A percentile compares a stretch with the other conserved stretches of the same genome.
Conservation (phyloP, 139 green algal genomes). For the Micromonas pusilla region DNA sequence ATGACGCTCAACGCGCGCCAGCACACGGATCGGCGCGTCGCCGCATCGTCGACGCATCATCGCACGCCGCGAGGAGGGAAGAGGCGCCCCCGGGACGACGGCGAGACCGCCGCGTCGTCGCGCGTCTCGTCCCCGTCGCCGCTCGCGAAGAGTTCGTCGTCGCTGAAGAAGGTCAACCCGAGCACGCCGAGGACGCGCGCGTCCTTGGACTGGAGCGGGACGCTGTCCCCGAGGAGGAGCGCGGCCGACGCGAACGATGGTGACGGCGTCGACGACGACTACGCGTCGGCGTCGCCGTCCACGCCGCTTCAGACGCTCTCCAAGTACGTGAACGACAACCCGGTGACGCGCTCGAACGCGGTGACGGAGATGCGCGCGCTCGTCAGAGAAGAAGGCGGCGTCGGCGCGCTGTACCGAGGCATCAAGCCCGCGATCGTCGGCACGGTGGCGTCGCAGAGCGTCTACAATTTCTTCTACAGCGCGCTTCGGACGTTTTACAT, state of each 20-base stretch:
- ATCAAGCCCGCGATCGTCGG: constrained; percentile 26
- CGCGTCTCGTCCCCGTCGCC: too few relatives aligned
- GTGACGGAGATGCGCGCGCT: not conserved
- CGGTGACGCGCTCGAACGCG: too few relatives aligned
- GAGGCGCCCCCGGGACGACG: too few relatives aligned
- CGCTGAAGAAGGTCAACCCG: not conserved
- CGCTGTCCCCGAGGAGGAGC: too few relatives aligned
- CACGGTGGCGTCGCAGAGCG: constrained; percentile 29
- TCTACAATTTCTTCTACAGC: constrained; percentile 45
- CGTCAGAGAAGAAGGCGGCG: not conserved
- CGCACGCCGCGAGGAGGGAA: not conserved
- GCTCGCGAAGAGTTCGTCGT: not conserved
- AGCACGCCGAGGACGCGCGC: too few relatives aligned
- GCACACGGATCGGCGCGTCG: not conserved
- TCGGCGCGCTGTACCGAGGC: constrained; percentile 16
- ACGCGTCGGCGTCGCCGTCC: too few relatives aligned
- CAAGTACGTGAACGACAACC: too few relatives aligned
- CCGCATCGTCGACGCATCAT: too few relatives aligned
- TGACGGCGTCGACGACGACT: not conserved
- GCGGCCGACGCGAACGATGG: not conserved
- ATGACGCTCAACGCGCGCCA: constrained; percentile 38
- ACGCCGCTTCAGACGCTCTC: too few relatives aligned
- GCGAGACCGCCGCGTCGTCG: not conserved
- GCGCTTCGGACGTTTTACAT: not conserved
- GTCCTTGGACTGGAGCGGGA: too few relatives aligned